Evolutionary conservation across 768 basidiomycete genomes (phyloP).

Genomic region (Coprinellus micaceus): DNA sequence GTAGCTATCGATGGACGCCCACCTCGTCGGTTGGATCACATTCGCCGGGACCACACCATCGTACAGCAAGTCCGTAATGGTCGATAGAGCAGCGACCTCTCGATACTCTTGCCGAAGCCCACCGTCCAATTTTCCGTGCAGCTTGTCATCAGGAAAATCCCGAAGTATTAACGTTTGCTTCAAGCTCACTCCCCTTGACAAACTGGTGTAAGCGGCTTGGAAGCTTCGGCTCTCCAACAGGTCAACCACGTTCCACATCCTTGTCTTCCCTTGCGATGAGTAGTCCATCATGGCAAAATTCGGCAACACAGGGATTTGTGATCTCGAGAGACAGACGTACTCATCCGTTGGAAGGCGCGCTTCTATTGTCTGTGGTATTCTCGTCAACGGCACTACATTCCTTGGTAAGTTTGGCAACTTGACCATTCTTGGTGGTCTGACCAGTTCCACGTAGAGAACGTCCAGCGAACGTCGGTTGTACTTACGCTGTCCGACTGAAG

Average conservation of each 20-base stretch:
- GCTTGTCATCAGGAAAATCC: neutral
- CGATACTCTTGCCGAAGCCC: neutral
- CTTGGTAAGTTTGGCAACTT: neutral
- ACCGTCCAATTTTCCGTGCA: neutral
- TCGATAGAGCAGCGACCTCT: neutral
- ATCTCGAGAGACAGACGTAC: neutral
- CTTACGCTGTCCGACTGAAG: neutral
- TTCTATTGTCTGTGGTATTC: neutral
- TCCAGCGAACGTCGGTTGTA: neutral
- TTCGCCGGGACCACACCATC: neutral
- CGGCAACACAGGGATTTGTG: constrained; percentile 11
- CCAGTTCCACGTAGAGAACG: neutral
- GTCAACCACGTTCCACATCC: neutral
- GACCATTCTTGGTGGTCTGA: neutral
- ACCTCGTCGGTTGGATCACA: neutral
- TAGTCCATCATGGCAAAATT: constrained; percentile 34
- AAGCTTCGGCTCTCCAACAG: neutral
- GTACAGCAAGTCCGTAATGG: neutral
- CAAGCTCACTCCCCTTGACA: neutral
- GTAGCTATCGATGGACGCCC: neutral
- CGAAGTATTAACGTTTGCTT: neutral
- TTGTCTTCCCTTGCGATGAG: constrained; percentile 27
- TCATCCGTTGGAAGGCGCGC: neutral
- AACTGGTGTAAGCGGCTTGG: neutral
- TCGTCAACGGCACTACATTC: neutral